These are phyloP conservation scores for Elongisporangium undulatum DNA, from an alignment of 352 stramenopile genomes.

Conservation along the genomic window DNA sequence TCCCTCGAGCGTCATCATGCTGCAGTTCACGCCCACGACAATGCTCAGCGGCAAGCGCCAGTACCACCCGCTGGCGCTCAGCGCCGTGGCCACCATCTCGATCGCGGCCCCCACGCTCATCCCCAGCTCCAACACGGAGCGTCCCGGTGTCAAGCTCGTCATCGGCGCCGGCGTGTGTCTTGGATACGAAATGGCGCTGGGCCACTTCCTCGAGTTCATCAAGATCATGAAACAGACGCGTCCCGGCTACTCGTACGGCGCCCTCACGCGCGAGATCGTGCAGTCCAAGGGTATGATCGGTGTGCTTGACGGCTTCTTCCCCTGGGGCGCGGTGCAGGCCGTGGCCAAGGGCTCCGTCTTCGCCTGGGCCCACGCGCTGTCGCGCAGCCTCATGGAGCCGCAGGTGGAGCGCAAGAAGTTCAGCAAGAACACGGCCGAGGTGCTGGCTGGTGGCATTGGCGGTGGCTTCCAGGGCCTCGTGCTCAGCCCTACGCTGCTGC, in stretches of 20 bases:
- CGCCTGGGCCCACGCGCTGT: conserved; percentile 82
- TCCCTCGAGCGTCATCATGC: conserved; percentile 1
- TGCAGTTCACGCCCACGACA: conserved; percentile 6
- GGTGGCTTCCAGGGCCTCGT: conserved; percentile 92
- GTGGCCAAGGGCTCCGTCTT: conserved; percentile 91
- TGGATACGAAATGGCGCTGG: conserved; percentile 84
- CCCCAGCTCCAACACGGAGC: conserved; percentile 29
- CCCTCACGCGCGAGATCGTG: conserved; percentile 83
- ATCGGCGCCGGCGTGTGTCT: conserved; percentile 83
- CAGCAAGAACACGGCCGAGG: conserved; percentile 53
- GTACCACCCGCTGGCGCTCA: conserved; percentile 16
- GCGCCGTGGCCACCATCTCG: conserved; percentile 5
- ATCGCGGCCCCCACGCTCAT: background rate
- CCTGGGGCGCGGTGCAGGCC: conserved; percentile 89
- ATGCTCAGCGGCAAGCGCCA: background rate
- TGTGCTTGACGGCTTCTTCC: conserved; percentile 93
- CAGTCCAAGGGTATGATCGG: conserved; percentile 84
- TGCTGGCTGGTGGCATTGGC: conserved; percentile 84
- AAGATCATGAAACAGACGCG: conserved; percentile 94
- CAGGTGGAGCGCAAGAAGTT: conserved; percentile 56
- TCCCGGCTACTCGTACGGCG: conserved; percentile 71
- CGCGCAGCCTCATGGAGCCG: conserved; percentile 45
- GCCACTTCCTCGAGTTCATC: conserved; percentile 92
- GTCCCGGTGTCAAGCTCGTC: conserved; percentile 73
- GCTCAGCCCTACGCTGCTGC: conserved; percentile 88